These are phyloP conservation scores for Tetrahymena malaccensis DNA, from an alignment of 73 alveolate genomes.

Conservation along the genomic window DNA sequence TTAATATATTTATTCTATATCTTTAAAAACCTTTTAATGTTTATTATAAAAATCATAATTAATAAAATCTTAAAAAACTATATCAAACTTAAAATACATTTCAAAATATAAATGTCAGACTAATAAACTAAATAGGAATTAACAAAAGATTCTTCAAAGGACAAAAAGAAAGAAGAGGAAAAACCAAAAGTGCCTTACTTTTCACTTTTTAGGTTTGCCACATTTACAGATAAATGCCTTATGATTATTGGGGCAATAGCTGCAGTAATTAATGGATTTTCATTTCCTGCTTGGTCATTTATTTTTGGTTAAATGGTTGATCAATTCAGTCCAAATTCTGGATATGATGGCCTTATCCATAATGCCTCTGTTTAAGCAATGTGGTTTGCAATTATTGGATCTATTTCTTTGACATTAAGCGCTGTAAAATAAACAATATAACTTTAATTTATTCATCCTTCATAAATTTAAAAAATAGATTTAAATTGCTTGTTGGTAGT, in stretches of 20 bases:
- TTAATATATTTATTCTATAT: not conserved
- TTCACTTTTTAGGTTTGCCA: constrained; percentile 19
- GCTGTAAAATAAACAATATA: not conserved
- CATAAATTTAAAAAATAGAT: not conserved
- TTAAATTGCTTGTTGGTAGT: constrained; percentile 14
- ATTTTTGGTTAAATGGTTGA: constrained; percentile 14
- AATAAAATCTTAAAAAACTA: not conserved
- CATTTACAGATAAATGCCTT: not conserved
- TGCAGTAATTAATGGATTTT: constrained; percentile 5
- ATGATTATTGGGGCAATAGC: constrained; percentile 5
- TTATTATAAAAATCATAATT: not conserved
- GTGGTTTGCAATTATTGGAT: not conserved
- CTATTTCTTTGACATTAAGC: not conserved
- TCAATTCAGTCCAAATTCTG: not conserved
- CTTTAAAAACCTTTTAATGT: not conserved
- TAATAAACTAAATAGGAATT: not conserved
- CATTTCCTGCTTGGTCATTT: constrained; percentile 13
- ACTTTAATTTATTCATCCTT: not conserved
- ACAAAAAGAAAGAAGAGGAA: not conserved
- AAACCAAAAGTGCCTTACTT: constrained; percentile 19
- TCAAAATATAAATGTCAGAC: not conserved
- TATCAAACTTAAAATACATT: not conserved
- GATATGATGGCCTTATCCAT: constrained; percentile 4
- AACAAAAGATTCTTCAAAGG: not conserved
- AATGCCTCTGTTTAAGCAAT: constrained; percentile 9